Percentiles rank a stretch among this genome's conserved stretches.
Conservation (phyloP, 169 alveolate species). For the Cryptosporidium sp. region DNA sequence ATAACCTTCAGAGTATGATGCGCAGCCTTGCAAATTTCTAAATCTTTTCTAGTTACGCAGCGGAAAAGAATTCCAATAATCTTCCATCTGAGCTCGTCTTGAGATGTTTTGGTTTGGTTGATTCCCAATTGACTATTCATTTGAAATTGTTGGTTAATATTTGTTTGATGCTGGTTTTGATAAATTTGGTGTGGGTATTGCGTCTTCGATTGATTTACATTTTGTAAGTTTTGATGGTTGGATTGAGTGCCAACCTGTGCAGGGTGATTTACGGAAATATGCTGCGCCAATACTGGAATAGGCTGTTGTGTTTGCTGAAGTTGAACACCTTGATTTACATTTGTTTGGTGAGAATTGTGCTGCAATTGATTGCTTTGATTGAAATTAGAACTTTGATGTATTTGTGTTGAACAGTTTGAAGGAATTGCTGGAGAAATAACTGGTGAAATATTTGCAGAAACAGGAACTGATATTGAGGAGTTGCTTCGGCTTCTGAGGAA, state of each 20-base stretch:
- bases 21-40: conserved; percentile 72
- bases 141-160: conserved; percentile 29
- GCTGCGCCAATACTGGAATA: conserved; percentile 1
- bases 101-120: conserved; percentile 19
- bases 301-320: conserved; percentile 30
- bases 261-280: not conserved
- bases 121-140: conserved; percentile 9
- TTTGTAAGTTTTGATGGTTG: conserved; percentile 7
- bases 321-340: not conserved
- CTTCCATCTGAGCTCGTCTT: conserved; percentile 69
- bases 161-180: conserved; percentile 24
- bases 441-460: conserved; percentile 49
- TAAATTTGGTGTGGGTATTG: conserved; percentile 58
- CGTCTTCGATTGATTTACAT: conserved; percentile 9
- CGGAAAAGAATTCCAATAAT: conserved; percentile 69
- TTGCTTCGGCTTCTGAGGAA: conserved; percentile 19
- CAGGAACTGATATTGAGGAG: conserved; percentile 20
- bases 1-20: conserved; percentile 67
- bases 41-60: conserved; percentile 70
- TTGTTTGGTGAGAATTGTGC: not conserved
- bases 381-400: conserved; percentile 3
- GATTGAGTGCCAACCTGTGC: conserved; percentile 3
- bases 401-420: not conserved
- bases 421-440: conserved; percentile 24
- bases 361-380: conserved; percentile 10